Base-by-base conservation (phyloP, 2,329 filamentous ascomycete species). In the Talaromyces marneffei region DNA sequence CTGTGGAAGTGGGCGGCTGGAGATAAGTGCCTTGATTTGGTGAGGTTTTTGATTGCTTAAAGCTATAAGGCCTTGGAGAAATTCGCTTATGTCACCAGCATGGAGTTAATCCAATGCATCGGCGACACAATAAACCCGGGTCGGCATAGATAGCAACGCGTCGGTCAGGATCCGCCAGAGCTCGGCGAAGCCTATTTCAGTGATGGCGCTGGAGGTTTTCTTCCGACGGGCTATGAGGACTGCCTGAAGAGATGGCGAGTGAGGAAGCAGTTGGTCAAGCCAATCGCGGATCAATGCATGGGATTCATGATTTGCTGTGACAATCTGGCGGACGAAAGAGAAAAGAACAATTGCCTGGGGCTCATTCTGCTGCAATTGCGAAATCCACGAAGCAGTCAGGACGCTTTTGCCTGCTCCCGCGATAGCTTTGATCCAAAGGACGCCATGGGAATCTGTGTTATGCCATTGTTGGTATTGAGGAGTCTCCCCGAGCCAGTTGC, bases 201-300 rank as follows among this genome's bases (percentile, higher is more conserved):
- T 27, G 1, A 61, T 9, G 12, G 40, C 16, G 18, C 8, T 1
- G 1, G 53, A 14, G 10, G 50, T 48, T 9, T 10, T n/a, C n/a
- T 29, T 33, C 25, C 10, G 27, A 46, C 40, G n/a, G 3, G 56
- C 18, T 25, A 4, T 50, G 10, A 59, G 40, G 12, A 25, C 37
- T 12, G 0, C 64, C 78, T 4, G 74, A 75, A 60, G 70, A 65
- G 25, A 40, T 29, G 33, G 23, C 2, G 31, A 42, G 29, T 29
- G 37, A 18, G 23, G 31, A 14, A 63, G 50, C 23, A 60, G 6
- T 35, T 63, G 58, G 18, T 48, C 33, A 3, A 62, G 20, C 58
- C 59, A 65, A 48, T 65, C 63, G 10, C 63, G 52, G 12, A 64
- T 20, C 46, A 66, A 40, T 6, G 63, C 50, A 23, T 29, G 31